Percentiles rank a stretch among this genome's conserved stretches.
Conservation (phyloP, 1,284 basidiomycete species). For the Xerocomus minutiporus region DNA sequence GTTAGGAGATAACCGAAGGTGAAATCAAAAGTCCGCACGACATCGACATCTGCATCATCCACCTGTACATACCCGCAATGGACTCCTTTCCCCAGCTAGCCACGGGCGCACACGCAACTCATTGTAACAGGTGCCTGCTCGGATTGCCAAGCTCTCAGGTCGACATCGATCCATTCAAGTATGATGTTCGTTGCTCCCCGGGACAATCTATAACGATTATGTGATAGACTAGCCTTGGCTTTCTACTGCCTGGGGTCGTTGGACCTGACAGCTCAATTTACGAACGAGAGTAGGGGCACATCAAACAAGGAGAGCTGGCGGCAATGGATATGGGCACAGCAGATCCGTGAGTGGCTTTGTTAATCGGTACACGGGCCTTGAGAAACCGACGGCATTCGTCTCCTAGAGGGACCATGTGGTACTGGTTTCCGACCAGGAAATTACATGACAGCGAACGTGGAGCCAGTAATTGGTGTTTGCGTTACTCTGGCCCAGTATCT, state of each 20-base stretch:
- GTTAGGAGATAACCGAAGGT: neutral
- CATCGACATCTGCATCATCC: neutral
- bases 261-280: conserved; percentile 62
- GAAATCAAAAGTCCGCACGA: neutral
- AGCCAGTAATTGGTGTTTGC: conserved; percentile 5
- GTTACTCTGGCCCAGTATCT: conserved; percentile 4
- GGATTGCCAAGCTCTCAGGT: conserved; percentile 52
- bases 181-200: conserved; percentile 15
- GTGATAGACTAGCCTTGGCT: conserved; percentile 66
- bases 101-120: conserved; percentile 45
- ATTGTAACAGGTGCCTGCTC: conserved; percentile 53
- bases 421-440: conserved; percentile 77
- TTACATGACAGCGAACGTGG: conserved; percentile 46
- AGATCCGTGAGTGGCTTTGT: conserved; percentile 47
- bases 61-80: conserved; percentile 5
- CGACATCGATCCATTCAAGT: conserved; percentile 59
- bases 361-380: neutral
- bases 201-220: conserved; percentile 12
- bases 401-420: conserved; percentile 44
- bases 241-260: conserved; percentile 82
- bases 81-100: conserved; percentile 31
- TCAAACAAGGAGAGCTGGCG: conserved; percentile 61
- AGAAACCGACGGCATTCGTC: neutral
- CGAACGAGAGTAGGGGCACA: conserved; percentile 41
- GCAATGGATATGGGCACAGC: conserved; percentile 86